Evolutionary conservation across 2,329 filamentous ascomycete species (phyloP).

Genomic region (Exophiala xenobiotica): DNA sequence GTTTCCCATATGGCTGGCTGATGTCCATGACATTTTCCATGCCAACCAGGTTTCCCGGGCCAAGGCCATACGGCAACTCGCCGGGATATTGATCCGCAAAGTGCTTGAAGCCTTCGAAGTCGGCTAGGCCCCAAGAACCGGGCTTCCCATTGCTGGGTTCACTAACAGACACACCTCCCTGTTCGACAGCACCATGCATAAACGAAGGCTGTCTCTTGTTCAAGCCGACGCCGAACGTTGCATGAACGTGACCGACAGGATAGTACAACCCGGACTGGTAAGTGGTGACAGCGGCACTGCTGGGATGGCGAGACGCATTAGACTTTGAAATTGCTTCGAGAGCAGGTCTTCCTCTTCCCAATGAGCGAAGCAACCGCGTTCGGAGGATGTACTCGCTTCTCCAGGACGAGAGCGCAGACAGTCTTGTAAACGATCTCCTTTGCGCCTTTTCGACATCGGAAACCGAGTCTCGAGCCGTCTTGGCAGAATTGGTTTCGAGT

Average conservation of each 20-base stretch:
- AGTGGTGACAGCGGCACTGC: conserved; percentile 69
- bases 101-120: conserved; percentile 72
- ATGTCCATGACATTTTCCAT: conserved; percentile 87
- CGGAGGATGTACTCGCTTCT: conserved; percentile 91
- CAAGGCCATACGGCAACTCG: conserved; percentile 73
- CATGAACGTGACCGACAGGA: conserved; percentile 76
- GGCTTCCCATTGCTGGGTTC: conserved; percentile 74
- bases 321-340: conserved; percentile 53
- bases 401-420: conserved; percentile 87
- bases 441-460: conserved; percentile 59
- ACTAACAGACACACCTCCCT: conserved; percentile 75
- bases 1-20: conserved; percentile 77
- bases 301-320: conserved; percentile 53
- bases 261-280: conserved; percentile 83
- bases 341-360: conserved; percentile 75
- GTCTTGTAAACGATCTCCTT: conserved; percentile 74
- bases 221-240: conserved; percentile 65
- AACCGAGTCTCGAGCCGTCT: conserved; percentile 40
- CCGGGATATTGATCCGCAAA: conserved; percentile 75
- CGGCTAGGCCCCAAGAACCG: conserved; percentile 77
- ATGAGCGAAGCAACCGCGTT: conserved; percentile 76
- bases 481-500: conserved; percentile 41
- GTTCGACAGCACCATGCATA: conserved; percentile 78
- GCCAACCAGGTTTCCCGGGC: conserved; percentile 71
- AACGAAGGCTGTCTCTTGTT: conserved; percentile 73